Evolutionary conservation across 2,329 filamentous ascomycete genomes (phyloP), one percentile per base, ranked within the genome.

Genomic region (Colletotrichum sublineola): DNA sequence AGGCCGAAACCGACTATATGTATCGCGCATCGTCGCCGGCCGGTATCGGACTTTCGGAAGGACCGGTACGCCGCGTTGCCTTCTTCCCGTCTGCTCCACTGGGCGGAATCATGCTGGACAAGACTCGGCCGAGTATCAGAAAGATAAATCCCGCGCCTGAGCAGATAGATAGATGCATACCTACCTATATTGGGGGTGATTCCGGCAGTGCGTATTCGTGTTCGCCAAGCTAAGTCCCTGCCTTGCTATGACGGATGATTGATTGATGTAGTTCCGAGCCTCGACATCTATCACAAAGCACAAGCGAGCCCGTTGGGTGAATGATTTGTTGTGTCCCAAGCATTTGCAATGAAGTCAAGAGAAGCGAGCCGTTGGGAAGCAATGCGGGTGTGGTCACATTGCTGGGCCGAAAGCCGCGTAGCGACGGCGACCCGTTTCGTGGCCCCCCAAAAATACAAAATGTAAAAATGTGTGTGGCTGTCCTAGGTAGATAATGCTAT

Each of bases 391-490:
- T 46, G 20, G 44, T 44, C 36, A 24, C 33, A 42, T 24, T 33
- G 11, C 29, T 36, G 11, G 38, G 29, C 36, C 33, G 18, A 29
- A 7, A 33, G 15, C n/a, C 36, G 18, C 44, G n/a, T 42, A 18
- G 48, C 42, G 18, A 20, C 12, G 48, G 36, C 24, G 61, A 38
- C 24, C 9, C 1, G 38, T 12, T 55, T 36, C 20, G 68, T 58
- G 48, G 56, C 40, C 40, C 5, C 24, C 24, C 24, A 24, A 24
- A 24, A 24, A 24, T 24, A 24, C 11, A 2, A 42, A 14, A 44
- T 18, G 6, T 5, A 63, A 48, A 64, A 69, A 38, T 72, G 60
- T 72, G 46, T 72, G 60, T 72, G 69, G 48, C 69, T 72, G 66
- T 69, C 69, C 69, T 72, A 8, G 69, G 60, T 72, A 8, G 69